Percentiles rank a stretch among this genome's conserved stretches.
Conservation (phyloP, 352 stramenopile species). For the Pythium apleroticum region DNA sequence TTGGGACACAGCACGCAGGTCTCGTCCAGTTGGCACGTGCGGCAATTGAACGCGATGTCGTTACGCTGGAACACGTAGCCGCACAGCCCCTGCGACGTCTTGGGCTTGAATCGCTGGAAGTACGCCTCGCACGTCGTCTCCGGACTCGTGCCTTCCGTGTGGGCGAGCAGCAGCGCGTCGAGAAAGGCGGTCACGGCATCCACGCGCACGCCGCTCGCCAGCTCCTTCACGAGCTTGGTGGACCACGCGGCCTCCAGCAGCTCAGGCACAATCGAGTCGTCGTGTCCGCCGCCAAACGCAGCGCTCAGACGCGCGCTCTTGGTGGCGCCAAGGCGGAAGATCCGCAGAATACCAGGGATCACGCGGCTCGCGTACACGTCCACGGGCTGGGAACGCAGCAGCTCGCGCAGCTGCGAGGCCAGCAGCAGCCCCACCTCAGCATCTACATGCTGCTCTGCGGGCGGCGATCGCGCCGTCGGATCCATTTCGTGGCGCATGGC, state of each 20-base stretch:
- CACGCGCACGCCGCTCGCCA: slow-evolving; percentile 14
- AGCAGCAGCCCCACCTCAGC: slow-evolving; percentile 26
- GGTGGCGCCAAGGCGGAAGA: slow-evolving; percentile 25
- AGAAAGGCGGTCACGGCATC: slow-evolving; percentile 27
- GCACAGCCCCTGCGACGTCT: slow-evolving; percentile 74
- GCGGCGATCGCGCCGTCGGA: slow-evolving; percentile 20
- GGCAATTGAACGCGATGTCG: slow-evolving; percentile 99
- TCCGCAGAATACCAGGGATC: slow-evolving; percentile 20
- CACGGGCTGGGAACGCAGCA: slow-evolving; percentile 23
- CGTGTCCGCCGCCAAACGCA: slow-evolving; percentile 10
- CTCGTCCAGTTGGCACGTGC: slow-evolving; percentile 96
- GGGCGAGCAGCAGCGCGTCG: slow-evolving; percentile 28
- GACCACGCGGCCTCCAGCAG: slow-evolving; percentile 31
- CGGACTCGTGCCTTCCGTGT: slow-evolving; percentile 13
- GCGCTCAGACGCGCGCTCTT: slow-evolving; percentile 24
- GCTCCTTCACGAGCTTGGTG: slow-evolving; percentile 25
- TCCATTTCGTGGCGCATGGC: slow-evolving; percentile 29
- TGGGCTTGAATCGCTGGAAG: slow-evolving; percentile 59
- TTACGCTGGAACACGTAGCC: slow-evolving; percentile 96
- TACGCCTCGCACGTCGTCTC: slow-evolving; percentile 46
- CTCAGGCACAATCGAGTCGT: slow-evolving; percentile 13
- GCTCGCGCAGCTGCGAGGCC: slow-evolving; percentile 25
- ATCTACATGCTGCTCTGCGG: slow-evolving; percentile 26
- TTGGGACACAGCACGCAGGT: slow-evolving; percentile 97
- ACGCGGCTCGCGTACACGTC: slow-evolving; percentile 15